Percentiles rank a stretch among this genome's conserved stretches.
These are phyloP conservation scores for Aspergillus sp. DNA, from an alignment of 2,329 filamentous ascomycete species.

Conservation along the genomic window DNA sequence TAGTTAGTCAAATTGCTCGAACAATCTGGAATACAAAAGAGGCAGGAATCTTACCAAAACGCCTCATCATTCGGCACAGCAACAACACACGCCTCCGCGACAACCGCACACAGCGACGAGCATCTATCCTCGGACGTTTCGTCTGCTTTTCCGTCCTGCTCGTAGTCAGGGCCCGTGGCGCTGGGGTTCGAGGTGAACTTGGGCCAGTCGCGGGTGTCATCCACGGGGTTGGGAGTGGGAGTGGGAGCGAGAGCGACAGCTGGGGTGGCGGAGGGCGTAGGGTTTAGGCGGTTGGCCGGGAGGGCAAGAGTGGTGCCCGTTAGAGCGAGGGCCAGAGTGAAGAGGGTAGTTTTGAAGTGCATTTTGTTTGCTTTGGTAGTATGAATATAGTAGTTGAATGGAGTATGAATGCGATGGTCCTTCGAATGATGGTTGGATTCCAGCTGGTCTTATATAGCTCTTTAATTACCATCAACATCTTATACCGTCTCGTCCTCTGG, in stretches of 20 bases:
- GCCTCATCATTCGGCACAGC: slow-evolving; percentile 18
- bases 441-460: too few relatives aligned
- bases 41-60: slow-evolving; percentile 15
- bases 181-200: background rate
- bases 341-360: slow-evolving; percentile 12
- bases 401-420: too few relatives aligned
- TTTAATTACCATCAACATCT: too few relatives aligned
- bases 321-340: slow-evolving; percentile 8
- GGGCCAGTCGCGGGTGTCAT: background rate
- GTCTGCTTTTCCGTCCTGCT: background rate
- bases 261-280: too few relatives aligned
- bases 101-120: slow-evolving; percentile 17
- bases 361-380: slow-evolving; percentile 6
- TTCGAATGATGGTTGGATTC: too few relatives aligned
- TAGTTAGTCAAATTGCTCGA: background rate
- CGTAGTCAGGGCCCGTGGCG: background rate
- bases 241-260: background rate
- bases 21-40: background rate
- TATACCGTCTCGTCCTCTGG: too few relatives aligned
- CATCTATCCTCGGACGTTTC: slow-evolving; percentile 4
- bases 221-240: too few relatives aligned
- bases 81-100: slow-evolving; percentile 16
- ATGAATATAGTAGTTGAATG: background rate
- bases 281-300: background rate
- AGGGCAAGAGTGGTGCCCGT: slow-evolving; percentile 10